Percentiles rank a stretch among this genome's conserved stretches.
phyloP scores from a whole-genome alignment of 495 filamentous ascomycete species.

The Podospora pseudoanserina region DNA sequence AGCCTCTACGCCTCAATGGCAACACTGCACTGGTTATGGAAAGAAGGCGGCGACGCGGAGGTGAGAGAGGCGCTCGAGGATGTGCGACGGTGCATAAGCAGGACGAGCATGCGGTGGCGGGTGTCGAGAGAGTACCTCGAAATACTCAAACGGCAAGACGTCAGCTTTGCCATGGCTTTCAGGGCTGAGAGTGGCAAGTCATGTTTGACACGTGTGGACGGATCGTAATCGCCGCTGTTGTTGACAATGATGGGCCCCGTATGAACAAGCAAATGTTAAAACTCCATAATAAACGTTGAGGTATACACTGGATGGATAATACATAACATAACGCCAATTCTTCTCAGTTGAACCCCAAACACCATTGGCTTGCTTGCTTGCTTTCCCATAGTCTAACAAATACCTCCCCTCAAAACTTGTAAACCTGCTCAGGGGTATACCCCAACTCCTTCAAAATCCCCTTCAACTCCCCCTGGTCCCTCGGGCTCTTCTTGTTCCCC shows the following conservation, averaged over 20 bases:
- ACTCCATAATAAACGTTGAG: neutral
- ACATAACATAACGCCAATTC: neutral
- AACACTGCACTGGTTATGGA: slow-evolving; percentile 29
- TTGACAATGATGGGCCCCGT: no score
- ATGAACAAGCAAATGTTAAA: neutral
- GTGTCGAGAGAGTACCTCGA: slow-evolving; percentile 24
- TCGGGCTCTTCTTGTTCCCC: slow-evolving; percentile 80
- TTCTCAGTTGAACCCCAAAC: neutral
- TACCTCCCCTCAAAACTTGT: slow-evolving; percentile 69
- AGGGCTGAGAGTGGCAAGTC: neutral
- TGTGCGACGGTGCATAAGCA: slow-evolving; percentile 11
- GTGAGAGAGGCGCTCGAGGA: slow-evolving; percentile 17
- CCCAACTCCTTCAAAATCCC: slow-evolving; percentile 87
- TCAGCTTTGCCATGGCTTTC: slow-evolving; percentile 18
- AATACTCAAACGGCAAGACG: slow-evolving; percentile 21
- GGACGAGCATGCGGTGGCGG: slow-evolving; percentile 21
- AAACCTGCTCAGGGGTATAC: slow-evolving; percentile 90
- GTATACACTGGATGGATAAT: neutral
- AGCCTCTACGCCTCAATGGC: slow-evolving; percentile 23
- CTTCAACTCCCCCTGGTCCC: slow-evolving; percentile 85
- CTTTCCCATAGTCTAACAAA: slow-evolving; percentile 11
- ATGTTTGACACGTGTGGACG: no score
- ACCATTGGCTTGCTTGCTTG: neutral
- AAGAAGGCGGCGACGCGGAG: slow-evolving; percentile 22
- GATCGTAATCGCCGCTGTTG: no score